Conservation (phyloP, 345 rosid genomes). For the Dimocarpus longan region DNA sequence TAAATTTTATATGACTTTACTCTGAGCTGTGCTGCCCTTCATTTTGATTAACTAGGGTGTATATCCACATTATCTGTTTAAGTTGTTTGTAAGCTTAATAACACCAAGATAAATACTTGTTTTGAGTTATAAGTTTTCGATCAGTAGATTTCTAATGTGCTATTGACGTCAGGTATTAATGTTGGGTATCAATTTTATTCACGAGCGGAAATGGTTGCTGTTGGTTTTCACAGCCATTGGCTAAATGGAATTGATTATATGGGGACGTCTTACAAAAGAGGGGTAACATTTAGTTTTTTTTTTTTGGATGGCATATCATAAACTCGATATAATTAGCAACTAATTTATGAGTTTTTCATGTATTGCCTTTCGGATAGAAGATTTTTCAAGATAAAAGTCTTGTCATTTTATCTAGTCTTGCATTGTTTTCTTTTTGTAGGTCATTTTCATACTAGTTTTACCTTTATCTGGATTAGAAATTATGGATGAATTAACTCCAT, state of each 20-base stretch:
- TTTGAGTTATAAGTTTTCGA: neutral
- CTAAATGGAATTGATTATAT: constrained; percentile 89
- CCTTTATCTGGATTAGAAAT: constrained; percentile 7
- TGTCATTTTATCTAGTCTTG: too few relatives aligned
- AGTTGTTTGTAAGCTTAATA: neutral
- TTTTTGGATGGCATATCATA: neutral
- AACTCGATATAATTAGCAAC: neutral
- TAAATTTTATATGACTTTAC: neutral
- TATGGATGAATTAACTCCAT: neutral
- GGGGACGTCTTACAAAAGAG: constrained; percentile 56
- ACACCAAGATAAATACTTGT: neutral
- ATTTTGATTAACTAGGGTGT: neutral
- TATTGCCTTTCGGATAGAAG: neutral
- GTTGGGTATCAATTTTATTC: constrained; percentile 93
- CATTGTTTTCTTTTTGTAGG: too few relatives aligned
- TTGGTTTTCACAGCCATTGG: constrained; percentile 95
- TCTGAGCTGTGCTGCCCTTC: neutral
- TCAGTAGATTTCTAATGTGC: neutral
- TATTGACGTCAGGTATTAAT: constrained; percentile 60
- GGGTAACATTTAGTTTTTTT: constrained; percentile 38
- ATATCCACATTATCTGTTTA: neutral
- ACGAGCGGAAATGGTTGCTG: constrained; percentile 88
- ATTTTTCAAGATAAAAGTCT: neutral
- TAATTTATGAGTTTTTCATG: neutral
- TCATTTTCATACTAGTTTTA: too few relatives aligned